These are phyloP conservation scores for Vicia sativa DNA, from an alignment of 306 rosid genomes.

Conservation along the genomic window DNA sequence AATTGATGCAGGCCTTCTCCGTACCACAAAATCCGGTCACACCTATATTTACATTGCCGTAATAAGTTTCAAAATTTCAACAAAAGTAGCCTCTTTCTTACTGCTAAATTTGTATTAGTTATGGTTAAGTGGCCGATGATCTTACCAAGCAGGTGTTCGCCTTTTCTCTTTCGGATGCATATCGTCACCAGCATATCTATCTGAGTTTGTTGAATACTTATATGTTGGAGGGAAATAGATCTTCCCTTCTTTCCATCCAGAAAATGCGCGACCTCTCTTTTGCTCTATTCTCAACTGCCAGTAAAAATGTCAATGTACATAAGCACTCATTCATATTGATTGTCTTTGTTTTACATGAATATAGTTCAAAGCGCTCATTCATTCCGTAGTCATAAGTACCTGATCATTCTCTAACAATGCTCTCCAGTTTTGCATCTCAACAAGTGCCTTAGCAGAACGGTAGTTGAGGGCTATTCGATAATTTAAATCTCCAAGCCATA, in stretches of 20 bases:
- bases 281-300: conserved; percentile 91
- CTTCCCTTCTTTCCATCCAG: conserved; percentile 97
- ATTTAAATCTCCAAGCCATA: conserved; percentile 99
- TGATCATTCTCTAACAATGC: conserved; percentile 96
- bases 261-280: conserved; percentile 79
- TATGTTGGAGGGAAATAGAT: conserved; percentile 98
- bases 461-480: conserved; percentile 89
- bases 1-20: conserved; percentile 97
- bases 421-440: conserved; percentile 99
- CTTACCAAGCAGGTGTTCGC: conserved; percentile 98
- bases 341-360: conserved; percentile 14
- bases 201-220: conserved; percentile 95
- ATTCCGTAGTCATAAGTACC: conserved; percentile 41
- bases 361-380: neutral
- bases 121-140: conserved; percentile 31
- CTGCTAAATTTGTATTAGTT: conserved; percentile 14
- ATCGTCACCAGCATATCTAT: conserved; percentile 91
- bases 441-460: conserved; percentile 94
- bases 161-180: conserved; percentile 97
- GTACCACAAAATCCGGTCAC: conserved; percentile 95
- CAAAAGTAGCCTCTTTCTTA: conserved; percentile 17
- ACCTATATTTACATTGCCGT: conserved; percentile 56
- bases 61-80: conserved; percentile 18
- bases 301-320: conserved; percentile 22
- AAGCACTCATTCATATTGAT: conserved; percentile 15